phyloP scores from a whole-genome alignment of 2,329 filamentous ascomycete species.

The Fusarium beomiforme region DNA sequence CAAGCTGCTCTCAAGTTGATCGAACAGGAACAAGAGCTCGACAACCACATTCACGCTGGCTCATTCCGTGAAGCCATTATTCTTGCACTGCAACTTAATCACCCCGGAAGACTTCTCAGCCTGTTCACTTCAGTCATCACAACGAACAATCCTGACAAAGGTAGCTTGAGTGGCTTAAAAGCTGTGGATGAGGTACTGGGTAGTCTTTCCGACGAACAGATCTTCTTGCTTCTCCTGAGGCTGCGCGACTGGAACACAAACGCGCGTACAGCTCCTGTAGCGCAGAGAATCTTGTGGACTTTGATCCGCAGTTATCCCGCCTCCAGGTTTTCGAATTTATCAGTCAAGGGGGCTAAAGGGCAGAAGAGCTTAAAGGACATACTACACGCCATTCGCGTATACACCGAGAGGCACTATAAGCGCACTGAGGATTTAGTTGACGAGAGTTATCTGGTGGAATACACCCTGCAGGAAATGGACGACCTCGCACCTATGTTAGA shows the following conservation, averaged over 20 bases:
- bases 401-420: conserved; percentile 93
- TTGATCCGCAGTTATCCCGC: conserved; percentile 85
- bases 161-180: conserved; percentile 70
- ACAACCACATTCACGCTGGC: conserved; percentile 89
- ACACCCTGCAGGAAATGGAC: conserved; percentile 94
- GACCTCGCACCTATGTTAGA: conserved; percentile 63
- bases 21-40: conserved; percentile 92
- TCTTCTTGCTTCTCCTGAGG: conserved; percentile 83
- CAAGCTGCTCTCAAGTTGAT: conserved; percentile 81
- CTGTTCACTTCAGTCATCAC: conserved; percentile 85
- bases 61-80: conserved; percentile 95
- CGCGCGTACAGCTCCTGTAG: conserved; percentile 82
- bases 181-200: conserved; percentile 86
- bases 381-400: conserved; percentile 84
- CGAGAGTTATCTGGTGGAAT: conserved; percentile 94
- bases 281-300: conserved; percentile 84
- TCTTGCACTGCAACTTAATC: conserved; percentile 91
- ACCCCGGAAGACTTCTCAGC: conserved; percentile 85
- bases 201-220: conserved; percentile 83
- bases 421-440: conserved; percentile 90
- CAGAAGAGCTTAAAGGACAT: conserved; percentile 82
- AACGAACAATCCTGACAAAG: conserved; percentile 66
- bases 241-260: conserved; percentile 98
- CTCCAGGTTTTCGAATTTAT: conserved; percentile 77
- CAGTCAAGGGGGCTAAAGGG: conserved; percentile 65